A percentile compares a stretch with the other conserved stretches of the same genome.
phyloP scores from a whole-genome alignment of 2,329 filamentous ascomycete genomes.

The Colletotrichum tropicicola region DNA sequence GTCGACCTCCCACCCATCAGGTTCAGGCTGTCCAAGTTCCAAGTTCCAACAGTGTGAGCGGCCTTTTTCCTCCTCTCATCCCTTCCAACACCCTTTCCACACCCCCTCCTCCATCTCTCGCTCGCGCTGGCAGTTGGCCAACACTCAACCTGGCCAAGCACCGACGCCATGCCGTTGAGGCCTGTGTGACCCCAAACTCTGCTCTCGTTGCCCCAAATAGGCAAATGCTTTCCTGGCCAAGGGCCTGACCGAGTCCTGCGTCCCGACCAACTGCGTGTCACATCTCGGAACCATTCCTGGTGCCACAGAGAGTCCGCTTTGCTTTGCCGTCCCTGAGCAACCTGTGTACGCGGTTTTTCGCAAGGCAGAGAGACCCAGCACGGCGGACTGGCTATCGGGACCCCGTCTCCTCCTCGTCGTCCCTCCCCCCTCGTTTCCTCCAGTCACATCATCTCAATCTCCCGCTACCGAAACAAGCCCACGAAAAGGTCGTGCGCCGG shows the following conservation, averaged over 20 bases:
- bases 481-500: background rate
- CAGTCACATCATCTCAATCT: background rate
- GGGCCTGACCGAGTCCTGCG: too few relatives aligned
- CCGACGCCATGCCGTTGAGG: background rate
- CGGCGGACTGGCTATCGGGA: background rate
- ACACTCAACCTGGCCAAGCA: too few relatives aligned
- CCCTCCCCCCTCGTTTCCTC: background rate
- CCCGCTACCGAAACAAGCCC: background rate
- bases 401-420: background rate
- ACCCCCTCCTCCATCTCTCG: slow-evolving; percentile 3
- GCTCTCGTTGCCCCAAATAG: slow-evolving; percentile 7
- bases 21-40: too few relatives aligned
- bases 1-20: too few relatives aligned
- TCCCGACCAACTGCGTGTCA: too few relatives aligned
- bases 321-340: background rate
- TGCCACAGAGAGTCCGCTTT: background rate
- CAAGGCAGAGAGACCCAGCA: background rate
- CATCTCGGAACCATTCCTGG: background rate
- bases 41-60: background rate
- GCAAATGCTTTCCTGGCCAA: background rate
- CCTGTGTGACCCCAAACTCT: background rate
- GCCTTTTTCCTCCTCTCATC: background rate
- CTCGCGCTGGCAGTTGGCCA: too few relatives aligned
- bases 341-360: background rate
- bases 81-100: background rate